phyloP scores from a whole-genome alignment of 495 filamentous ascomycete species.

The Staphylotrichum longicolle region DNA sequence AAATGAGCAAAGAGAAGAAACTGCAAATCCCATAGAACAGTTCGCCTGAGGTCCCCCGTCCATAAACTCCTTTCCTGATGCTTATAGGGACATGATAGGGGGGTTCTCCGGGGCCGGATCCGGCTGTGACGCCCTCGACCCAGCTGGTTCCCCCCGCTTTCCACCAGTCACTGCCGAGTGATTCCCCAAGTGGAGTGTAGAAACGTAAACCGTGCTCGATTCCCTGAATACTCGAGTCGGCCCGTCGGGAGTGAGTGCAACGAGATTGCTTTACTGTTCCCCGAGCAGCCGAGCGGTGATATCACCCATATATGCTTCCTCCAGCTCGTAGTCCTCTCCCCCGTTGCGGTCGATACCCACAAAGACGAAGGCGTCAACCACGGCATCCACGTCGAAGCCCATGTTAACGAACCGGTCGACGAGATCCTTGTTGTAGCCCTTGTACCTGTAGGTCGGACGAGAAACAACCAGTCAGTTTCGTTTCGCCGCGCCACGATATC shows the following conservation, averaged over 20 bases:
- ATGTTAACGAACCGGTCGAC: constrained; percentile 88
- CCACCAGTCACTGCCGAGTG: background rate
- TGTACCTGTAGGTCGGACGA: constrained; percentile 57
- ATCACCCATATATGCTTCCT: constrained; percentile 84
- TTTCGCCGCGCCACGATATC: too few species aligned
- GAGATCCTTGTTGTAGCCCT: constrained; percentile 82
- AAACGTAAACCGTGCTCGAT: background rate
- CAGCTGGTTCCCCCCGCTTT: background rate
- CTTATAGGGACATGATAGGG: constrained; percentile 5
- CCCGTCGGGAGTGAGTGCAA: too few species aligned
- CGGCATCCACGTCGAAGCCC: constrained; percentile 88
- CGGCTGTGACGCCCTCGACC: background rate
- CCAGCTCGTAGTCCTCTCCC: constrained; percentile 77
- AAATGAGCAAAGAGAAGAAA: constrained; percentile 10
- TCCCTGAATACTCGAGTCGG: background rate
- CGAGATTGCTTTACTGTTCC: constrained; percentile 51
- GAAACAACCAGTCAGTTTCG: background rate
- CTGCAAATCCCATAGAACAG: constrained; percentile 5
- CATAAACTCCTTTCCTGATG: constrained; percentile 27
- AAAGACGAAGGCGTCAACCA: constrained; percentile 79
- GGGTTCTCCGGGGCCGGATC: background rate
- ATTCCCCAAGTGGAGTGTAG: background rate
- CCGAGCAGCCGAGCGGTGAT: constrained; percentile 82
- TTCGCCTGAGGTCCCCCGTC: constrained; percentile 7
- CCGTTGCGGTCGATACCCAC: constrained; percentile 76